Evolutionary conservation across 2,329 filamentous ascomycete species (phyloP), one percentile per base, ranked within the genome.

Genomic region (Aureobasidium sp.): DNA sequence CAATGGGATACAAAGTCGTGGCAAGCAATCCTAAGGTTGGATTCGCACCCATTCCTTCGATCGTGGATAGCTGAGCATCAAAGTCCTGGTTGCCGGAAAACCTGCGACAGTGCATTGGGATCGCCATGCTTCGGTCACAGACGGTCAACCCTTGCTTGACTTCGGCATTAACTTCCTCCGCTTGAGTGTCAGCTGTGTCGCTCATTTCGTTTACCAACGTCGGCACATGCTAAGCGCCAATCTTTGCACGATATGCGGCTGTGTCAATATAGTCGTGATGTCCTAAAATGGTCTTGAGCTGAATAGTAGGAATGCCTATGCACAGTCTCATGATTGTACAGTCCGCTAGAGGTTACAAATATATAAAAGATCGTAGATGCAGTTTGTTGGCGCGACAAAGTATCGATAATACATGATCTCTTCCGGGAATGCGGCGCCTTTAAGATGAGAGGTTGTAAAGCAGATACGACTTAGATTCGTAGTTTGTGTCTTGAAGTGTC

Each of bases 1-100:
- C 40, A 33, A 50, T 50, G 45, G 45, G 45, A 40, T 61, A 61
- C 58, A 61, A 47, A 47, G 55, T 59, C 55, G 55, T 59, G 55
- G 55, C 58, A 50, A 50, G 38, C 58, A 61, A 61, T 61, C 58
- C 58, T 61, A 31, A n/a, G 25, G 31, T 50, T 38, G 45, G 13
- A 51, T 15, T n/a, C 50, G 58, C 58, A 42, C 50, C 58, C 58
- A 61, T 61, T 61, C 58, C 58, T 61, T 61, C 45, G 58, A 61
- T 48, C 36, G 45, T 29, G 43, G 40, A 18, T 50, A 40, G 58
- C 43, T 33, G 55, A 61, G 9, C 18, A n/a, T n/a, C n/a, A n/a
- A 29, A 16, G 25, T 50, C 58, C 58, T 61, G 58, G 58, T 61
- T 61, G 18, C 29, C 29, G 58, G 56, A 40, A 42, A 38, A 43